Percentiles rank a stretch among this genome's conserved stretches.
Evolutionary conservation across 305 asterid species (phyloP).

Genomic region (Fraxinus latifolia): DNA sequence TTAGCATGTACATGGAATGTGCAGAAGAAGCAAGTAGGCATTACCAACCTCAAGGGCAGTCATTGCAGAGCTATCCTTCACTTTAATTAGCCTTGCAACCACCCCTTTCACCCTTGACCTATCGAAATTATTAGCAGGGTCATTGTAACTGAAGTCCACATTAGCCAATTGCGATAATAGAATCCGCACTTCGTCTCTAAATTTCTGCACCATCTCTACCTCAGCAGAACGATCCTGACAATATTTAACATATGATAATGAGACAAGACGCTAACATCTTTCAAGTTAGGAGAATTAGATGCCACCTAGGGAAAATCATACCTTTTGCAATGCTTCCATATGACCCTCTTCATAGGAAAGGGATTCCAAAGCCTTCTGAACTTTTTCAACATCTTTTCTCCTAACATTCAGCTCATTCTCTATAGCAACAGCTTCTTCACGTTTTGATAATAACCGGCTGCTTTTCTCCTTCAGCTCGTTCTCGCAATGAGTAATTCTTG

Average conservation of each 20-base stretch:
- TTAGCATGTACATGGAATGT: constrained; percentile 4
- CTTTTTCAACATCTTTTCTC: constrained; percentile 63
- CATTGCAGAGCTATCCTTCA: constrained; percentile 78
- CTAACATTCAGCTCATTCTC: constrained; percentile 64
- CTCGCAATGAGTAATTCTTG: constrained; percentile 73
- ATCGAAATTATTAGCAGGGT: constrained; percentile 78
- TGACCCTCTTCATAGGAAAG: constrained; percentile 62
- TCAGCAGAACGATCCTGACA: constrained; percentile 65
- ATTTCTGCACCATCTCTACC: constrained; percentile 72
- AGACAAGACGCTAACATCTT: constrained; percentile 21
- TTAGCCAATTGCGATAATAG: constrained; percentile 70
- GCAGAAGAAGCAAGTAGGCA: constrained; percentile 20
- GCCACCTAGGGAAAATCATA: constrained; percentile 25
- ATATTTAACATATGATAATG: constrained; percentile 13
- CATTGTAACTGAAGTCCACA: constrained; percentile 68
- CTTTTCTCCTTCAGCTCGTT: constrained; percentile 76
- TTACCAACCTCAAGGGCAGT: constrained; percentile 83
- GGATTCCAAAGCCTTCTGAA: constrained; percentile 62
- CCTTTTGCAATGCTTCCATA: constrained; percentile 88
- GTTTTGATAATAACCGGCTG: constrained; percentile 50
- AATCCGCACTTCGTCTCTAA: constrained; percentile 65
- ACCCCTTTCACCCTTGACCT: constrained; percentile 90
- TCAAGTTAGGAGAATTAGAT: constrained; percentile 19
- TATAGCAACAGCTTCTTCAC: constrained; percentile 66
- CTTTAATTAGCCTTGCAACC: constrained; percentile 86